These are phyloP conservation scores for Zopfochytrium polystomum DNA, from an alignment of 371 early-diverging fungal genomes.

Conservation along the genomic window DNA sequence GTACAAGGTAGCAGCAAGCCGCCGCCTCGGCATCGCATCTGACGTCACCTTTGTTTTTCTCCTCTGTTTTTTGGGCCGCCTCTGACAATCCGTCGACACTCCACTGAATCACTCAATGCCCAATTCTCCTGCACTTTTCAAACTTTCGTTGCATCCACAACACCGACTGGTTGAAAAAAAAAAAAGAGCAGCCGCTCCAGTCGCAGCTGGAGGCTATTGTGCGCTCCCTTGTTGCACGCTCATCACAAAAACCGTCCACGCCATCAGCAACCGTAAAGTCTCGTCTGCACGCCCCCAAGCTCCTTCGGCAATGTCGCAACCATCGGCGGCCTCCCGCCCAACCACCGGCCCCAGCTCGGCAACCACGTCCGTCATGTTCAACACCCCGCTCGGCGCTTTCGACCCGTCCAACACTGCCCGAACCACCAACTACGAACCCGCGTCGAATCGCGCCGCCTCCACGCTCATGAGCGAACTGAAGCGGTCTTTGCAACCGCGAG, in stretches of 20 bases:
- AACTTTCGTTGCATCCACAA: no score
- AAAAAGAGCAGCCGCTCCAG: conserved; percentile 18
- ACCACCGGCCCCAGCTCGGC: not conserved
- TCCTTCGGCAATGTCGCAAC: not conserved
- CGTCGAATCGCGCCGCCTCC: not conserved
- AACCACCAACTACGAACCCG: not conserved
- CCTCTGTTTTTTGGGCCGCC: not conserved
- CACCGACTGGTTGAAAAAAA: no score
- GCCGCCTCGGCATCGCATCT: no score
- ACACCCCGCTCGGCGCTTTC: conserved; percentile 24
- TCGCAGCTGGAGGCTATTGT: conserved; percentile 24
- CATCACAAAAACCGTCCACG: conserved; percentile 3
- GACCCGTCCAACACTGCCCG: conserved; percentile 11
- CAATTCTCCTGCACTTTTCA: not conserved
- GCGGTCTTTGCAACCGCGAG: not conserved
- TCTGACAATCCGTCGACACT: not conserved
- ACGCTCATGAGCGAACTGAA: no score
- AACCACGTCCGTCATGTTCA: conserved; percentile 17
- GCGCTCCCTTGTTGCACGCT: conserved; percentile 2
- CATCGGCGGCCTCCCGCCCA: not conserved
- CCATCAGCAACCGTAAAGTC: not conserved
- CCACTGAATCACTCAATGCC: not conserved
- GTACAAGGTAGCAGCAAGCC: no score
- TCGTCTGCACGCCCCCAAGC: not conserved
- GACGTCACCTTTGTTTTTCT: no score